Evolutionary conservation across 257 asterid genomes (phyloP), one percentile per base, ranked within the genome.

Genomic region (Schizonepeta tenuifolia): DNA sequence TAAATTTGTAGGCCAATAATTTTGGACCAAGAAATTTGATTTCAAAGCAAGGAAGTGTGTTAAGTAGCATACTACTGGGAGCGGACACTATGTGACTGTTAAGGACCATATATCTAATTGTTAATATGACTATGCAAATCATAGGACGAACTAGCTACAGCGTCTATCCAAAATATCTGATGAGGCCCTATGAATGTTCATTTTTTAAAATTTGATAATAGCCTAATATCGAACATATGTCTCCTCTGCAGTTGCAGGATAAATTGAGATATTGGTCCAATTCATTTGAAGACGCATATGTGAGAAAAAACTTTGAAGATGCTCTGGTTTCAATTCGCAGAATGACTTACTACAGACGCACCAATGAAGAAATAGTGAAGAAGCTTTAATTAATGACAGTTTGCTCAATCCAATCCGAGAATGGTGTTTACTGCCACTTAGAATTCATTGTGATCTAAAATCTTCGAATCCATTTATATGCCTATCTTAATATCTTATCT

Each of bases 281-380:
- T 58, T 76, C 88, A 74, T 94, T 94, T 72, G 88, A 86, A 64
- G 84, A 82, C 18, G 95, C 98, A 38, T 78, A 84, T 44, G 58
- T 41, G 70, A 71, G 79, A 33, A 83, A 77, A 72, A 71, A 86
- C 62, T 81, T 71, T 51, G 92, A 86, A 38, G 89, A 89, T 70
- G 92, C 96, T 49, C 47, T 82, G 73, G 80, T 82, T 72, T 87
- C 93, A 21, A 87, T 87, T 47, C 88, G 84, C 58, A 87, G 93
- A 78, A 86, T 91, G 97, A 88, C 96, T 26, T 94, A 94, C 81
- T 94, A 91, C 89, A 85, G 59, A 77, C 95, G 99, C 15, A 85
- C 99, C 69, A 77, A 69, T 61, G 99, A 91, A 80, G 99, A 94
- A 78, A 83, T 91, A 33, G 78, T 86, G 46, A 91, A 86, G 87